Conservation (phyloP, 2,329 filamentous ascomycete genomes). For the Trichoderma afroharzianum region DNA sequence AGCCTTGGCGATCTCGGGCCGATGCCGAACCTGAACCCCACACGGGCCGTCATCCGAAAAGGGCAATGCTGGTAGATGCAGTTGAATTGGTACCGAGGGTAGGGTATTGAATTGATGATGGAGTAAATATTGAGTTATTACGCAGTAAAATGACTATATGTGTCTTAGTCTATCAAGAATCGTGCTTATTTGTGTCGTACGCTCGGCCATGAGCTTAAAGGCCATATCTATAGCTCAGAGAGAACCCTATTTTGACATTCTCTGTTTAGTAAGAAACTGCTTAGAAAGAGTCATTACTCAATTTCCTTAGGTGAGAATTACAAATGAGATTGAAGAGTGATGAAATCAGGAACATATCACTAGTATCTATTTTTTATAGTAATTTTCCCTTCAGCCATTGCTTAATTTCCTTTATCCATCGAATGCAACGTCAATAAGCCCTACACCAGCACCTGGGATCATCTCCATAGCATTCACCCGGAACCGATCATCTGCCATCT, state of each 20-base stretch:
- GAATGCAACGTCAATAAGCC: not conserved
- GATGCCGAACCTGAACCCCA: not conserved
- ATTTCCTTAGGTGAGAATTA: too few species aligned
- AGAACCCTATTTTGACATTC: not conserved
- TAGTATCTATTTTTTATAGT: too few species aligned
- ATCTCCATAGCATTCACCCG: not conserved
- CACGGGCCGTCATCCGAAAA: not conserved
- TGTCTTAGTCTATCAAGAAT: accelerated
- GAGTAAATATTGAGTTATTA: not conserved
- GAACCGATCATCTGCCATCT: not conserved
- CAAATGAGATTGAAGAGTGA: too few species aligned
- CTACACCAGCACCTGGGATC: not conserved
- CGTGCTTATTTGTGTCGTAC: not conserved
- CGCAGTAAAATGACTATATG: not conserved
- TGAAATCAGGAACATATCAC: too few species aligned
- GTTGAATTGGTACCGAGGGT: not conserved
- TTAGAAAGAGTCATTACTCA: not conserved
- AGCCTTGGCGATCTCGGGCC: not conserved
- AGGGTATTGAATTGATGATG: not conserved
- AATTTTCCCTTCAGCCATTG: not conserved
- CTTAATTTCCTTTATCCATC: not conserved
- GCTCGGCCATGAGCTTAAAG: not conserved
- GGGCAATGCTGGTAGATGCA: not conserved
- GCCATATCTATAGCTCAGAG: not conserved
- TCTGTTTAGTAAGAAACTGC: not conserved